These are phyloP conservation scores for Carex pumila DNA, from an alignment of 176 grass and related monocot genomes.

Conservation along the genomic window DNA sequence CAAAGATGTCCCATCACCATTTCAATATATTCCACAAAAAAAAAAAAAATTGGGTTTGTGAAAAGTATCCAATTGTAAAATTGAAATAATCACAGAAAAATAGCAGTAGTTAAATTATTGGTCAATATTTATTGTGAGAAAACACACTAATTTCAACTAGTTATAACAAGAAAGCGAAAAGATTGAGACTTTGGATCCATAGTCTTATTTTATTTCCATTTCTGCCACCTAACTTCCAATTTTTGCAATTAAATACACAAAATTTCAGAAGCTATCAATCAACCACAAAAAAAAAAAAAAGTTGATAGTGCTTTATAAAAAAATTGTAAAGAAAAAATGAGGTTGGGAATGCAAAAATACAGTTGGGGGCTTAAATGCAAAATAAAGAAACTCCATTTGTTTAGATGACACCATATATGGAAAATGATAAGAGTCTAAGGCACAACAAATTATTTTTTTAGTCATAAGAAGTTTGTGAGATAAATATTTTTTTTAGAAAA, in stretches of 20 bases:
- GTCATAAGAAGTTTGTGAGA: slow-evolving; percentile 1
- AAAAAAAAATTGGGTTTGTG: not conserved
- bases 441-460: not conserved
- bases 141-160: not conserved
- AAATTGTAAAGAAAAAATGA: not conserved
- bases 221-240: not conserved
- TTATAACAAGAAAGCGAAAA: not conserved
- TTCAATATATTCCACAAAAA: not conserved
- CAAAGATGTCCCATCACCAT: slow-evolving; percentile 4
- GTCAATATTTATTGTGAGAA: not conserved
- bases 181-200: not conserved
- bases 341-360: not conserved
- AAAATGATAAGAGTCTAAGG: not conserved
- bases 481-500: not conserved
- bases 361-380: not conserved
- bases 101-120: not conserved
- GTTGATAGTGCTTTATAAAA: not conserved
- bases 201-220: not conserved
- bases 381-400: not conserved
- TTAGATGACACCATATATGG: not conserved
- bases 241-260: not conserved
- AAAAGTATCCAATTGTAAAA: not conserved
- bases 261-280: slow-evolving; percentile 6
- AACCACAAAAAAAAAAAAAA: not conserved
- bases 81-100: not conserved